These are phyloP conservation scores for Fusarium longipes DNA, from an alignment of 2,329 filamentous ascomycete species.

Conservation along the genomic window DNA sequence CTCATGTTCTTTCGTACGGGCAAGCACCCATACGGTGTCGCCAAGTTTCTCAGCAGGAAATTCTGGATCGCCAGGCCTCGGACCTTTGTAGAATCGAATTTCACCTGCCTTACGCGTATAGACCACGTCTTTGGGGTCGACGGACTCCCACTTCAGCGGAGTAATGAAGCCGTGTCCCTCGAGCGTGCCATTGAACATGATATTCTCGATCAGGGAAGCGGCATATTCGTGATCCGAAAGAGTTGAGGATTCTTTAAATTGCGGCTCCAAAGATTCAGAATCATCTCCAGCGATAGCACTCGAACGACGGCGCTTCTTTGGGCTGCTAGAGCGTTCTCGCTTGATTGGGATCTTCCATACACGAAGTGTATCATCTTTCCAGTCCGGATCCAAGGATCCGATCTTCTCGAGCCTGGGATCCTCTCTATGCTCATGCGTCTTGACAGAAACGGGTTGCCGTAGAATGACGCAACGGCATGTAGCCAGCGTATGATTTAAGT, in stretches of 20 bases:
- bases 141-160: constrained; percentile 43
- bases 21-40: constrained; percentile 47
- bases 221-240: constrained; percentile 50
- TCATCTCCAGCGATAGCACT: constrained; percentile 31
- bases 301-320: constrained; percentile 50
- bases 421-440: constrained; percentile 72
- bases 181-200: constrained; percentile 53
- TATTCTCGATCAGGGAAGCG: constrained; percentile 47
- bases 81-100: constrained; percentile 77
- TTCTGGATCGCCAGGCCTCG: constrained; percentile 50
- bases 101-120: constrained; percentile 73
- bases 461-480: constrained; percentile 88
- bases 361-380: constrained; percentile 78
- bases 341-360: constrained; percentile 81
- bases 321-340: constrained; percentile 50
- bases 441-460: constrained; percentile 81
- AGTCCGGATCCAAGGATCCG: constrained; percentile 67
- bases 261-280: background rate
- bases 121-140: constrained; percentile 47
- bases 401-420: constrained; percentile 52
- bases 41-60: constrained; percentile 30
- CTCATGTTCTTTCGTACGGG: constrained; percentile 22
- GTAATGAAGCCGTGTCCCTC: constrained; percentile 41
- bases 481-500: constrained; percentile 83
- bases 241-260: constrained; percentile 31